Evolutionary conservation across 116 monocot genomes (phyloP), one percentile per base, ranked within the genome.

Genomic region (Iris pallida): DNA sequence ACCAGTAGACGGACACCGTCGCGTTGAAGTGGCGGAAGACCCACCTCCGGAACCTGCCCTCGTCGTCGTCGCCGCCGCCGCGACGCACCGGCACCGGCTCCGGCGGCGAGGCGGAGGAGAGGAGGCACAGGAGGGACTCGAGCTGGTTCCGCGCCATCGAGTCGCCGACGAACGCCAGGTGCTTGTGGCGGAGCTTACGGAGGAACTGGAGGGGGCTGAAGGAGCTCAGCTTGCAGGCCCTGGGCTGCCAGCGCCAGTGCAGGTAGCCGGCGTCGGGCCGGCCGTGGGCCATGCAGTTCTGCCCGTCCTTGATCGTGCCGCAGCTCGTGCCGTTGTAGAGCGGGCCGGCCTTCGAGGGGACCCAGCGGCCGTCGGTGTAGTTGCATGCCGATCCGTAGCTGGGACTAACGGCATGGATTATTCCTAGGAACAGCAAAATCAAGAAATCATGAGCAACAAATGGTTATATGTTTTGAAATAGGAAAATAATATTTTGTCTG

Each of bases 281-380:
- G 74, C 95, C 91, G 64, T 95, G 88, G 18, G 80, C 71, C 82
- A 88, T 80, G 83, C 95, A 95, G 68, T 95, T 95, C 82, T 91
- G 91, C 54, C 80, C 84, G 1, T 71, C 66, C 57, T 91, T 95
- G 75, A 95, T 89, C 45, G 83, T 90, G 67, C 53, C 9, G 83
- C 95, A 95, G 53, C 60, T 71, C 8, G 80, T 84, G 65, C 80
- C 83, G 76, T 83, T 86, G 88, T 95, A 95, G 3, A 51, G 73
- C 3, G 87, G 85, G 11, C 52, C 71, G n/a, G 61, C 16, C 4
- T 45, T 10, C 52, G 85, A 71, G 0, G 12, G 73, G 40, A 84
- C 74, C 95, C 95, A 95, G 17, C 45, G 60, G 7, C 95, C 95
- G 7, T 69, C 69, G 64, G 78, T 64, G 76, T 80, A 88, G 80